Evolutionary conservation across 2,329 filamentous ascomycete genomes (phyloP).

Genomic region (Paraphoma sp.): DNA sequence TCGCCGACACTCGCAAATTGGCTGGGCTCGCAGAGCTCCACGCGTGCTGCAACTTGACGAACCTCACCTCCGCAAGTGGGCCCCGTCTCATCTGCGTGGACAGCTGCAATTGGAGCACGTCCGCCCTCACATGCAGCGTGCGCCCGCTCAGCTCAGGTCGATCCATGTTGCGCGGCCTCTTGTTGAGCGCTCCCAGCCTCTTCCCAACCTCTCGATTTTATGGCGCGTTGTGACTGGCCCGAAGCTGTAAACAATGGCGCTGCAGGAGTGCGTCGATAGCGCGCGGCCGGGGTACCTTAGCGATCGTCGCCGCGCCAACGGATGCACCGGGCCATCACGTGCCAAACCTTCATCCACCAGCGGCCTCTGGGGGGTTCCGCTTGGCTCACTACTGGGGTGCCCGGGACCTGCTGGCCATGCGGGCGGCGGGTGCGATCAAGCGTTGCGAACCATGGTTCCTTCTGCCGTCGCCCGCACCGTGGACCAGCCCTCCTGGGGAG

Average conservation of each 20-base stretch:
- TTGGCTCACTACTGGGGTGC: too few species aligned
- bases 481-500: neutral
- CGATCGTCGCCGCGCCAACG: constrained; percentile 14
- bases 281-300: constrained; percentile 8
- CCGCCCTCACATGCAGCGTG: constrained; percentile 25
- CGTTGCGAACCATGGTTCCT: constrained; percentile 1
- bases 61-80: constrained; percentile 22
- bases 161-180: constrained; percentile 26
- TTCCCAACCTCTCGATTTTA: constrained; percentile 36
- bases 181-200: constrained; percentile 18
- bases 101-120: constrained; percentile 38
- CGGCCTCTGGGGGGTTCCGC: neutral
- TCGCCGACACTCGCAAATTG: constrained; percentile 13
- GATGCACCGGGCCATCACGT: constrained; percentile 23
- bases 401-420: neutral
- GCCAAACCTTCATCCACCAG: constrained; percentile 3
- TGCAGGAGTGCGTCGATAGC: constrained; percentile 15
- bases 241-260: constrained; percentile 9
- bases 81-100: constrained; percentile 37
- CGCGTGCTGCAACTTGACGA: constrained; percentile 20
- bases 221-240: constrained; percentile 27
- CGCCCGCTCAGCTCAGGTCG: constrained; percentile 40
- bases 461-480: neutral
- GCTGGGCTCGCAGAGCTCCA: constrained; percentile 15
- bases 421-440: neutral